These are phyloP conservation scores for Wickerhamomyces sp. DNA, from an alignment of 1,139 yeast genomes.

Conservation along the genomic window DNA sequence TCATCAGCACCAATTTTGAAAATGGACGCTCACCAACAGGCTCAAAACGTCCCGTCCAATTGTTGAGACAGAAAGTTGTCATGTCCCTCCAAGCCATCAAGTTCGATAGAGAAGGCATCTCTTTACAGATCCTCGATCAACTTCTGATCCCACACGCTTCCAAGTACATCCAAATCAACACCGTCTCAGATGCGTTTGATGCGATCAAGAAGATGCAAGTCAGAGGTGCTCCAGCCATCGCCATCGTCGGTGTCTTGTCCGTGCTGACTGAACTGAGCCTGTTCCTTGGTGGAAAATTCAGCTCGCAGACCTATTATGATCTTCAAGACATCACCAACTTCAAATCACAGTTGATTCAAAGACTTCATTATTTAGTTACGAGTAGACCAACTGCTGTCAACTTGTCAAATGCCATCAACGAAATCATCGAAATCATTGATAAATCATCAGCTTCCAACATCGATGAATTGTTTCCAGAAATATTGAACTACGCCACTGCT, in stretches of 20 bases:
- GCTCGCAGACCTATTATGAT: slow-evolving; percentile 30
- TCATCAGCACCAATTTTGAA: too few relatives aligned
- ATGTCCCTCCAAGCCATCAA: slow-evolving; percentile 60
- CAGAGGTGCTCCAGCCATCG: slow-evolving; percentile 98
- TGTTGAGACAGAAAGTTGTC: too few relatives aligned
- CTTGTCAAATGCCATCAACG: slow-evolving; percentile 69
- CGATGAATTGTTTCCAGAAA: slow-evolving; percentile 31
- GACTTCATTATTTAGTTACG: slow-evolving; percentile 61
- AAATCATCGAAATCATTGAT: slow-evolving; percentile 40
- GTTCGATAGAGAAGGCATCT: slow-evolving; percentile 42
- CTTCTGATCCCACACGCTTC: slow-evolving; percentile 76
- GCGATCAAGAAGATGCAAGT: slow-evolving; percentile 91
- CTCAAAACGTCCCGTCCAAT: too few relatives aligned
- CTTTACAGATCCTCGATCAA: slow-evolving; percentile 72
- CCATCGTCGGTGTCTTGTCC: slow-evolving; percentile 86
- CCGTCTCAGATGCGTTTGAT: slow-evolving; percentile 67
- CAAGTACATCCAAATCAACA: slow-evolving; percentile 52
- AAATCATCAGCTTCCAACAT: slow-evolving; percentile 20
- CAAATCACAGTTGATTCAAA: slow-evolving; percentile 32
- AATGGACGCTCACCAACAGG: too few relatives aligned
- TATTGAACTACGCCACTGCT: slow-evolving; percentile 48
- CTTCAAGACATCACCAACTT: slow-evolving; percentile 24
- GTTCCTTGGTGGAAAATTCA: slow-evolving; percentile 22
- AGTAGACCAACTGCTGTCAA: slow-evolving; percentile 97
- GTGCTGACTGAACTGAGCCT: slow-evolving; percentile 63